Evolutionary conservation across 805 yeast genomes (phyloP).

Genomic region (Schizosaccharomyces osmophilus): DNA sequence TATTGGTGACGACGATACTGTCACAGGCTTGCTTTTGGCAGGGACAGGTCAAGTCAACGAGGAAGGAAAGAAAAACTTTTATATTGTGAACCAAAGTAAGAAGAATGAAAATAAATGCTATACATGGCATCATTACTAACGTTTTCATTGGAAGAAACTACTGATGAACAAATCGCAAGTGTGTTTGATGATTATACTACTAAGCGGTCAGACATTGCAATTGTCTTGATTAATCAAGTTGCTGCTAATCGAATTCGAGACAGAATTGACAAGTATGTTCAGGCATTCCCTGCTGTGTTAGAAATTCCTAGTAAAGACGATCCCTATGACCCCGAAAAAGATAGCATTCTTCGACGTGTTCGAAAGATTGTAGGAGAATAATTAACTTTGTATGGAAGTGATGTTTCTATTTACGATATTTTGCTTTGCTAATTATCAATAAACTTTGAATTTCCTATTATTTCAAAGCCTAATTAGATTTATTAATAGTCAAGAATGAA

Average conservation of each 20-base stretch:
- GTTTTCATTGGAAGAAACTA: slow-evolving; percentile 20
- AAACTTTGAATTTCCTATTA: too few relatives aligned
- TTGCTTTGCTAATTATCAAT: too few relatives aligned
- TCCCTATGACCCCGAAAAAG: slow-evolving; percentile 94
- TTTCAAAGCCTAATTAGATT: too few relatives aligned
- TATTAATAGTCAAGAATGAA: too few relatives aligned
- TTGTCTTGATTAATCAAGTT: slow-evolving; percentile 78
- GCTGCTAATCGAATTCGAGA: slow-evolving; percentile 73
- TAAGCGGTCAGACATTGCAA: slow-evolving; percentile 70
- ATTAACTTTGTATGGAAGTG: neutral
- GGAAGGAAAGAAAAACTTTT: slow-evolving; percentile 48
- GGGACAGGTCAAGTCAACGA: slow-evolving; percentile 69
- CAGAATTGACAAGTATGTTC: slow-evolving; percentile 57
- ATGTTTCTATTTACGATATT: too few relatives aligned
- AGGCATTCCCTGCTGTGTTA: slow-evolving; percentile 85
- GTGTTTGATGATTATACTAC: slow-evolving; percentile 53
- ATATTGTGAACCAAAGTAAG: slow-evolving; percentile 41
- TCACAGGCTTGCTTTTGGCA: slow-evolving; percentile 83
- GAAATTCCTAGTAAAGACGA: slow-evolving; percentile 97
- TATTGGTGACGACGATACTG: slow-evolving; percentile 85
- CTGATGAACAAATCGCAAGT: slow-evolving; percentile 46
- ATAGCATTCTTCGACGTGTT: slow-evolving; percentile 78
- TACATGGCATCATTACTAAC: neutral
- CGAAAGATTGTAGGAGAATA: slow-evolving; percentile 84
- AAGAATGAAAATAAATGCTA: too few relatives aligned